Percentiles rank a stretch among this genome's conserved stretches.
These are phyloP conservation scores for Eimeria maxima DNA, from an alignment of 169 alveolate species.

Conservation along the genomic window DNA sequence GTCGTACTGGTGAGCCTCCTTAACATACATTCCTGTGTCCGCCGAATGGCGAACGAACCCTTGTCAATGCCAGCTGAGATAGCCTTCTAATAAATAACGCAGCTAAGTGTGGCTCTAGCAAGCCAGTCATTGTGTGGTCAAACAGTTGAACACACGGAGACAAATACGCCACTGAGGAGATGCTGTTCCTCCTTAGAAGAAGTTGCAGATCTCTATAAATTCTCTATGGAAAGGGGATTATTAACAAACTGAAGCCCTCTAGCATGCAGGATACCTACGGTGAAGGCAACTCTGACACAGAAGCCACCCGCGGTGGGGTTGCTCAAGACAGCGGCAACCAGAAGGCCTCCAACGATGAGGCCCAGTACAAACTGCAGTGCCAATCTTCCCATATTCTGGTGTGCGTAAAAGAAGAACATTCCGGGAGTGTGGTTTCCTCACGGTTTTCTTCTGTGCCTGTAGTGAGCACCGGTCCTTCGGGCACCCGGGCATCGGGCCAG, in stretches of 20 bases:
- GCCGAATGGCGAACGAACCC: not conserved
- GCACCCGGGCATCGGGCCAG: slow-evolving; percentile 20
- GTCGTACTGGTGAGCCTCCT: not conserved
- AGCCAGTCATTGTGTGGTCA: slow-evolving; percentile 24
- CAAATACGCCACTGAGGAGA: not conserved
- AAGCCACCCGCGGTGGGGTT: slow-evolving; percentile 34
- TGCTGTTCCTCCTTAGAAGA: not conserved
- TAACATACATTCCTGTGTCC: not conserved
- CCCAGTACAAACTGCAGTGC: not conserved
- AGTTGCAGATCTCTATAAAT: not conserved
- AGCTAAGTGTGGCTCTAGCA: not conserved
- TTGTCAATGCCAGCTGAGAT: not conserved
- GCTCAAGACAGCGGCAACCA: slow-evolving; percentile 12
- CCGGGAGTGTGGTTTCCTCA: not conserved
- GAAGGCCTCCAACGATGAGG: slow-evolving; percentile 17
- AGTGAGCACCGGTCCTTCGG: not conserved
- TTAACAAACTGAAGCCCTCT: too few species aligned
- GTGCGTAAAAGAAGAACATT: not conserved
- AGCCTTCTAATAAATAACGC: not conserved
- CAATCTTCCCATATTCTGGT: not conserved
- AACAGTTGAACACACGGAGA: not conserved
- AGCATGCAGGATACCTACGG: not conserved
- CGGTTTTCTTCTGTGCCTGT: not conserved
- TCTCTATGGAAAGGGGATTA: not conserved
- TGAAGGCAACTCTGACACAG: not conserved